Evolutionary conservation across 805 yeast genomes (phyloP).

Genomic region (Hanseniaspora thailandica): DNA sequence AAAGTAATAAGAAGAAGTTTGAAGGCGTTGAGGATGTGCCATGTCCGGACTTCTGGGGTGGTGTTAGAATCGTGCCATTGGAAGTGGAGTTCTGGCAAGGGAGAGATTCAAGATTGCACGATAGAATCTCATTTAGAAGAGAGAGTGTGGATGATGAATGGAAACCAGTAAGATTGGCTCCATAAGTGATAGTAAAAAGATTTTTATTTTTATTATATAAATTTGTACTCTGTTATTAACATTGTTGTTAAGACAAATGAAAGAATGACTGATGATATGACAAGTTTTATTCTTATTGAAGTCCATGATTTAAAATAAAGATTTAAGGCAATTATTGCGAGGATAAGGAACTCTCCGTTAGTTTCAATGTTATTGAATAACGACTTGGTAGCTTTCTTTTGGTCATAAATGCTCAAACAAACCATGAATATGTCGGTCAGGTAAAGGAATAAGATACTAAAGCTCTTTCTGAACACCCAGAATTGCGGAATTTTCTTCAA

Average conservation of each 20-base stretch:
- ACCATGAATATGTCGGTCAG: neutral
- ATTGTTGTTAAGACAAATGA: neutral
- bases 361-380: neutral
- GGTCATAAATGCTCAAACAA: neutral
- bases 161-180: constrained; percentile 61
- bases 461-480: neutral
- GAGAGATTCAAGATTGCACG: constrained; percentile 77
- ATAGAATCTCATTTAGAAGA: constrained; percentile 64
- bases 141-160: constrained; percentile 42
- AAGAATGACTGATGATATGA: neutral
- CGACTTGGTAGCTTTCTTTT: neutral
- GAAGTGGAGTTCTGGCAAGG: constrained; percentile 99
- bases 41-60: constrained; percentile 95
- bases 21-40: constrained; percentile 46
- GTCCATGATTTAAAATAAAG: neutral
- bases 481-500: neutral
- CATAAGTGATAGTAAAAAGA: constrained; percentile 38
- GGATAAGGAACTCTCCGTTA: neutral
- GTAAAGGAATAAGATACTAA: neutral
- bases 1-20: constrained; percentile 15
- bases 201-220: neutral
- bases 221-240: neutral
- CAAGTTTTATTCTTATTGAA: neutral
- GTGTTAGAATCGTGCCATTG: constrained; percentile 72
- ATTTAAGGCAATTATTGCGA: neutral